Conservation (phyloP, 2,329 filamentous ascomycete species). For the Venturia aucupariae region DNA sequence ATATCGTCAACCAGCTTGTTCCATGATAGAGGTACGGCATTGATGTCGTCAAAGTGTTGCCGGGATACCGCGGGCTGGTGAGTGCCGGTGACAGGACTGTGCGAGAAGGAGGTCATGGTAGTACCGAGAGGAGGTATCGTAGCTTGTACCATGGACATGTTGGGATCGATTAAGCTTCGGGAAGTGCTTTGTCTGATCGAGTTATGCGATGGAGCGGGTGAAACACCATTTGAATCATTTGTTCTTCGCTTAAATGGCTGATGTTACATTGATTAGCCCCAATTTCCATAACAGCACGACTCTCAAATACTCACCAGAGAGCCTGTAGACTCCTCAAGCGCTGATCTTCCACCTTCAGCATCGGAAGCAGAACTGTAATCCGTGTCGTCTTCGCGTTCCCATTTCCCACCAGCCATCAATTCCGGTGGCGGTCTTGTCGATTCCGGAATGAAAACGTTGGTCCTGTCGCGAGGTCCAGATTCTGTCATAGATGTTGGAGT, state of each 20-base stretch:
- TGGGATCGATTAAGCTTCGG: constrained; percentile 36
- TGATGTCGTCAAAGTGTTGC: constrained; percentile 87
- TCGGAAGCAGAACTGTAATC: constrained; percentile 81
- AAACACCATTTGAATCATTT: constrained; percentile 59
- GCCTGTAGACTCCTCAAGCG: constrained; percentile 58
- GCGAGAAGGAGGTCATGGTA: constrained; percentile 46
- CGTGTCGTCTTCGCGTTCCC: constrained; percentile 72
- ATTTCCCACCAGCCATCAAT: constrained; percentile 74
- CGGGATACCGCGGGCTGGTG: constrained; percentile 52
- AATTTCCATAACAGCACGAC: constrained; percentile 15
- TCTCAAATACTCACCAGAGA: constrained; percentile 49
- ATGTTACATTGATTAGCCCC: not conserved
- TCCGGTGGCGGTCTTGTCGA: constrained; percentile 84
- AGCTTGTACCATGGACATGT: constrained; percentile 36
- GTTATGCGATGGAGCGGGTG: constrained; percentile 83
- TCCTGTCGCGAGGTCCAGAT: constrained; percentile 77
- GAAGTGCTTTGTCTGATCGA: constrained; percentile 45
- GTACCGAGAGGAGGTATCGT: constrained; percentile 41
- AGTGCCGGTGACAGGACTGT: constrained; percentile 37
- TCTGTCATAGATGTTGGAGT: constrained; percentile 74
- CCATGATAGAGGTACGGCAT: constrained; percentile 75
- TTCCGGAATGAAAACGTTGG: constrained; percentile 80
- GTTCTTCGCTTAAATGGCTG: constrained; percentile 52
- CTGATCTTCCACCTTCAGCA: constrained; percentile 55
- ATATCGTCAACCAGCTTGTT: constrained; percentile 84